These are phyloP conservation scores for Penicillium sp. DNA, from an alignment of 2,329 filamentous ascomycete species.

Conservation along the genomic window DNA sequence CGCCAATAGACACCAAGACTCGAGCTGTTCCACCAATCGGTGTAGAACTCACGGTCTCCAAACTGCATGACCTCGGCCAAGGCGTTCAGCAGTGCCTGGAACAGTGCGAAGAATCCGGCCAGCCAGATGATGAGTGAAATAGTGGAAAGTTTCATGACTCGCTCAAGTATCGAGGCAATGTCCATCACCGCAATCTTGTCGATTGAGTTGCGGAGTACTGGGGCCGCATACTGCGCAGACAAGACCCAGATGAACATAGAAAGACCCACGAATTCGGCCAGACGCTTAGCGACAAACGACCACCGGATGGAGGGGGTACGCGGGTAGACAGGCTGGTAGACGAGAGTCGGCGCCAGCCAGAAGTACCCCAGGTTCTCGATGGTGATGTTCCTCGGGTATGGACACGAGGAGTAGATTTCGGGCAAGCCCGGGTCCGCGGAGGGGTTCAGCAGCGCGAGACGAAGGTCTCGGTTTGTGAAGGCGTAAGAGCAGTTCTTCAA, in stretches of 20 bases:
- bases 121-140: slow-evolving; percentile 97
- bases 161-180: slow-evolving; percentile 78
- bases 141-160: slow-evolving; percentile 90
- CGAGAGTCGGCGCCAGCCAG: slow-evolving; percentile 94
- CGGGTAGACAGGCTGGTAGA: slow-evolving; percentile 96
- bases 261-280: slow-evolving; percentile 75
- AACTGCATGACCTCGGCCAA: slow-evolving; percentile 88
- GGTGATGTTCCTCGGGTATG: slow-evolving; percentile 90
- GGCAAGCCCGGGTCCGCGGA: slow-evolving; percentile 70
- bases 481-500: slow-evolving; percentile 95
- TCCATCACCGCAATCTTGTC: slow-evolving; percentile 83
- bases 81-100: slow-evolving; percentile 90
- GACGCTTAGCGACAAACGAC: slow-evolving; percentile 81
- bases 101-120: slow-evolving; percentile 93
- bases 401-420: slow-evolving; percentile 76
- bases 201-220: slow-evolving; percentile 84
- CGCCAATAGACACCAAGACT: slow-evolving; percentile 90
- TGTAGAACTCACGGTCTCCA: slow-evolving; percentile 91
- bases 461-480: slow-evolving; percentile 92
- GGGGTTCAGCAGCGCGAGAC: slow-evolving; percentile 85
- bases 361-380: slow-evolving; percentile 88
- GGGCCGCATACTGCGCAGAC: slow-evolving; percentile 90
- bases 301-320: slow-evolving; percentile 79
- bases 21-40: slow-evolving; percentile 96
- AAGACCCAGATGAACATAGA: slow-evolving; percentile 93